phyloP scores from a whole-genome alignment of 2,329 filamentous ascomycete species.

The Emergomyces orientalis region DNA sequence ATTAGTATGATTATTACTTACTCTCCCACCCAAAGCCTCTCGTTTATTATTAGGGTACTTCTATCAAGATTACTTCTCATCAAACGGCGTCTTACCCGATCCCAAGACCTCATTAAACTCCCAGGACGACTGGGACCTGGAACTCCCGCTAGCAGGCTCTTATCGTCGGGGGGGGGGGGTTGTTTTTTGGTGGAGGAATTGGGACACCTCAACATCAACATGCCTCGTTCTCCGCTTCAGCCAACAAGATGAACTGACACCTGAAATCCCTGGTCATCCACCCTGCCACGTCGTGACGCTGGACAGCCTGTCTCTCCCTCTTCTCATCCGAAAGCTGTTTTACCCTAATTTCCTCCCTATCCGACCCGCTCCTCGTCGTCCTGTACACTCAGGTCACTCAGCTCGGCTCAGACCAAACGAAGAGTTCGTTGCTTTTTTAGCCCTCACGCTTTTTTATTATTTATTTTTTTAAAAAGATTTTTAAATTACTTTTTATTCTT shows the following conservation, averaged over 20 bases:
- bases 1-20: neutral
- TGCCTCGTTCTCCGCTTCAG: conserved; percentile 17
- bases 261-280: conserved; percentile 7
- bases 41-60: neutral
- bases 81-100: neutral
- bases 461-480: neutral
- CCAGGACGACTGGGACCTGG: neutral
- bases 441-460: conserved; percentile 2
- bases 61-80: neutral
- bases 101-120: conserved; percentile 1
- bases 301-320: neutral
- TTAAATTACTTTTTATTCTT: conserved; percentile 14
- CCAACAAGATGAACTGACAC: conserved; percentile 5
- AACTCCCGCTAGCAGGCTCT: neutral
- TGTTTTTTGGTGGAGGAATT: conserved; percentile 1
- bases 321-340: neutral
- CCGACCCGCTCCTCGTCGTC: conserved; percentile 2
- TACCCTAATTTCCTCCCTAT: neutral
- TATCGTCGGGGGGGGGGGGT: neutral
- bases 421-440: neutral
- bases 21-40: neutral
- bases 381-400: neutral
- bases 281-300: conserved; percentile 6
- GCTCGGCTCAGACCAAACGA: neutral
- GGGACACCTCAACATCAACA: conserved; percentile 22